Conservation (phyloP, 202 grass and related monocot species). For the Cymbopogon flexuosus region DNA sequence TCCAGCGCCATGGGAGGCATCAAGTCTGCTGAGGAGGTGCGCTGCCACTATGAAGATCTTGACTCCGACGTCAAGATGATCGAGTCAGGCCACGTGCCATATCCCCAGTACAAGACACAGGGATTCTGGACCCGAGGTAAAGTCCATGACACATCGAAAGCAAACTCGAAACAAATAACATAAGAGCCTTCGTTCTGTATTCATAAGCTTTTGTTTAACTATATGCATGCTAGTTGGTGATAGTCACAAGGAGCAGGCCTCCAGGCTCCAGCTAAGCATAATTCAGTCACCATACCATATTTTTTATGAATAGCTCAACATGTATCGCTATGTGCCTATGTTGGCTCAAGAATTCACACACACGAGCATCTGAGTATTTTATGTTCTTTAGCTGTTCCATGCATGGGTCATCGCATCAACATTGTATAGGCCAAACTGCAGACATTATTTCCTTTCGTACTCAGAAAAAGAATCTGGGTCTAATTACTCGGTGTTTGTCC, state of each 20-base stretch:
- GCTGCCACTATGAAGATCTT: constrained; percentile 46
- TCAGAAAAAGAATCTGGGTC: neutral
- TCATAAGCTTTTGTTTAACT: neutral
- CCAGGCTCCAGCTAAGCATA: neutral
- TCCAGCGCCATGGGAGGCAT: constrained; percentile 50
- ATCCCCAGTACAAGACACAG: constrained; percentile 50
- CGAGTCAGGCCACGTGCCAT: constrained; percentile 22
- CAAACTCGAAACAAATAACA: constrained; percentile 1
- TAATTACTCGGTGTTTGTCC: constrained; percentile 1
- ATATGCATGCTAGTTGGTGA: neutral
- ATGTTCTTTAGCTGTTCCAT: constrained; percentile 23
- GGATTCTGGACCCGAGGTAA: constrained; percentile 49
- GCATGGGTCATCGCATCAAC: constrained; percentile 6
- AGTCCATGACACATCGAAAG: neutral
- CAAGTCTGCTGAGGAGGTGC: constrained; percentile 56
- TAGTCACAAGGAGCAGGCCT: neutral
- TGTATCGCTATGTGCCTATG: constrained; percentile 1
- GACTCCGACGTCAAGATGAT: constrained; percentile 39
- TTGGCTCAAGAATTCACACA: neutral
- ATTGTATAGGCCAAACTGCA: neutral
- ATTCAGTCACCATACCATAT: neutral
- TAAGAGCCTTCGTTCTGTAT: neutral
- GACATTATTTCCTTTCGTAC: constrained; percentile 6
- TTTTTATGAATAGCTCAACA: neutral
- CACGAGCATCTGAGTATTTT: constrained; percentile 2